These are phyloP conservation scores for Nematocida sp. DNA, from an alignment of 371 early-diverging fungal genomes.

Conservation along the genomic window DNA sequence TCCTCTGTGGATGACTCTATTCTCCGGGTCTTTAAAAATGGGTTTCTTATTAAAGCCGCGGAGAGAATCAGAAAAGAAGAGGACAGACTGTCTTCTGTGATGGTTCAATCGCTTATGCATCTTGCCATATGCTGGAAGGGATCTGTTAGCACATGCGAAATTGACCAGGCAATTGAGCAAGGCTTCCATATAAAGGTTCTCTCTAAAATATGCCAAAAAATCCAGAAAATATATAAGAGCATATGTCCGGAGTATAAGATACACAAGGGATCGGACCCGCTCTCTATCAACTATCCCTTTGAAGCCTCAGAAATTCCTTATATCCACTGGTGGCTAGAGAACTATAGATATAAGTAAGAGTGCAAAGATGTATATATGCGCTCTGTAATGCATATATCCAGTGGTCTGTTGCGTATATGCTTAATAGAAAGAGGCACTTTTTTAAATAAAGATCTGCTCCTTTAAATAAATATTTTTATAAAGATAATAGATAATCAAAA, in stretches of 20 bases:
- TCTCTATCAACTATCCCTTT: not conserved
- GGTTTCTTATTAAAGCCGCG: not conserved
- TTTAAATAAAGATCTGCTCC: no score
- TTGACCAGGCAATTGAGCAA: not conserved
- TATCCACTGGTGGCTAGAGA: not conserved
- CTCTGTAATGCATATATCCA: no score
- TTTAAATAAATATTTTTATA: no score
- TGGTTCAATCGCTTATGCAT: not conserved
- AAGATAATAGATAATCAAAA: no score
- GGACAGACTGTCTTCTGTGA: not conserved
- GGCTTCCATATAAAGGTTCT: not conserved
- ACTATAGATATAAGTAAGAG: not conserved
- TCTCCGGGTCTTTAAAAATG: not conserved
- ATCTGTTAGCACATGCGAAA: not conserved
- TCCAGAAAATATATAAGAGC: slow-evolving; percentile 2
- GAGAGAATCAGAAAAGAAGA: not conserved
- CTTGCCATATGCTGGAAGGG: not conserved
- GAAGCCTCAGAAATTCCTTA: not conserved
- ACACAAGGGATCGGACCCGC: not conserved
- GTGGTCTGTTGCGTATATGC: no score
- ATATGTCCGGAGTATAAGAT: not conserved
- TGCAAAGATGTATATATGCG: no score
- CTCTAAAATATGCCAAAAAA: not conserved
- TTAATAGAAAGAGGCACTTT: no score
- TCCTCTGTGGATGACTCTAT: not conserved